A percentile compares a stretch with the other conserved stretches of the same genome.
phyloP scores from a whole-genome alignment of 1,139 yeast species.

The Suhomyces bribrorum region DNA sequence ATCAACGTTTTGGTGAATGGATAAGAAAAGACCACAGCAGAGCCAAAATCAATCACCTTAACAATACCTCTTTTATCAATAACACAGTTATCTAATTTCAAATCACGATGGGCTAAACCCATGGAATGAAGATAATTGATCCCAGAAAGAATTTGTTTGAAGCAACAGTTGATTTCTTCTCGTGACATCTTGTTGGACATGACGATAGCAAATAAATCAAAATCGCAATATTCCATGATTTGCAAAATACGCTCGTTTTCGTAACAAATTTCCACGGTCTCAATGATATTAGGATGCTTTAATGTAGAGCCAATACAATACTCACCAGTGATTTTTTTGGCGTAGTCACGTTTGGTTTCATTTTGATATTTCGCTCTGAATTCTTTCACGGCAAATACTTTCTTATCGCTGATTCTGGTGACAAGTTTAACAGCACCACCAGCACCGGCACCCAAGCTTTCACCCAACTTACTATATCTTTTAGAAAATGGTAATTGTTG shows the following conservation, averaged over 20 bases:
- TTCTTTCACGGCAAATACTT: conserved; percentile 88
- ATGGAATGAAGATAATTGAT: conserved; percentile 80
- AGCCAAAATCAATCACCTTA: conserved; percentile 89
- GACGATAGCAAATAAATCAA: conserved; percentile 89
- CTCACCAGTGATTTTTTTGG: conserved; percentile 92
- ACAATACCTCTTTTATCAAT: conserved; percentile 83
- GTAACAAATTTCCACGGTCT: conserved; percentile 87
- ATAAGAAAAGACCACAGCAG: conserved; percentile 89
- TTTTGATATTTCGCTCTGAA: conserved; percentile 75
- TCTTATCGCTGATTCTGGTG: conserved; percentile 65
- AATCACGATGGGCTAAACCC: conserved; percentile 90
- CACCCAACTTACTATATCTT: conserved; percentile 80
- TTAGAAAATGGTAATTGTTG: conserved; percentile 61
- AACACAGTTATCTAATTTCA: conserved; percentile 92
- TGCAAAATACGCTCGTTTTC: conserved; percentile 86
- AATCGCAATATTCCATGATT: conserved; percentile 95
- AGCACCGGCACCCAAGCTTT: conserved; percentile 92
- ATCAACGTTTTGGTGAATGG: conserved; percentile 82
- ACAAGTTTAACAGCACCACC: conserved; percentile 89
- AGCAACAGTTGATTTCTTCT: conserved; percentile 85
- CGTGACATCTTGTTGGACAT: conserved; percentile 92
- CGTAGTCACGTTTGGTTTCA: conserved; percentile 83
- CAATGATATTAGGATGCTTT: conserved; percentile 87
- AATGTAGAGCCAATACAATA: conserved; percentile 92
- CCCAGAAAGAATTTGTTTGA: conserved; percentile 82